Conservation (phyloP, 768 basidiomycete species). For the Hypholoma sublateritium region DNA sequence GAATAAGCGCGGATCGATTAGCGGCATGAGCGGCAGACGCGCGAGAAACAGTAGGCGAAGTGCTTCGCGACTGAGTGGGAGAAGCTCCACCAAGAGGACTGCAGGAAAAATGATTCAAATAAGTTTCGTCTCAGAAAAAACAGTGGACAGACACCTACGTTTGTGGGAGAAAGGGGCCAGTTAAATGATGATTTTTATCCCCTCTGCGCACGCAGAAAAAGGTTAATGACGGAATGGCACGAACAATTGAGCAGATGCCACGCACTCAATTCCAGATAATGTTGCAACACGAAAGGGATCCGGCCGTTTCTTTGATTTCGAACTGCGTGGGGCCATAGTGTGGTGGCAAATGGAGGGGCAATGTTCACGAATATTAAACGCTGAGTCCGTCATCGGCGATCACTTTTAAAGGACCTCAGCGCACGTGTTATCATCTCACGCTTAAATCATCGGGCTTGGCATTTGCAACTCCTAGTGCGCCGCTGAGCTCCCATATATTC, state of each 20-base stretch:
- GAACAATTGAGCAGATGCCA: neutral
- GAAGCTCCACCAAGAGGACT: slow-evolving; percentile 39
- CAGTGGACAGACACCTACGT: slow-evolving; percentile 42
- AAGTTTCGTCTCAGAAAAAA: neutral
- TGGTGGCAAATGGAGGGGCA: neutral
- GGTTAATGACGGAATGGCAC: neutral
- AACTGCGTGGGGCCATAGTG: slow-evolving; percentile 9
- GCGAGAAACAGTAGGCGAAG: slow-evolving; percentile 33
- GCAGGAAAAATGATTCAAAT: slow-evolving; percentile 9
- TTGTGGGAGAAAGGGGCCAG: slow-evolving; percentile 62
- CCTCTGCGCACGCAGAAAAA: slow-evolving; percentile 30
- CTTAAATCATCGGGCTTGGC: neutral
- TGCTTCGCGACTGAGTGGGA: slow-evolving; percentile 10
- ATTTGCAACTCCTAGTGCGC: too few relatives aligned
- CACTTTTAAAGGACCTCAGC: too few relatives aligned
- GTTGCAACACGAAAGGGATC: slow-evolving; percentile 7
- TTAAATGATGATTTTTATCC: slow-evolving; percentile 59
- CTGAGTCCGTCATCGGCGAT: too few relatives aligned
- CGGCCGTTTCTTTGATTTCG: slow-evolving; percentile 10
- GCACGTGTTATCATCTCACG: neutral
- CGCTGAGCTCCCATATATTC: too few relatives aligned
- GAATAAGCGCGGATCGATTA: slow-evolving; percentile 41
- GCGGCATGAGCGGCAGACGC: slow-evolving; percentile 10
- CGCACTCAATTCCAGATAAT: slow-evolving; percentile 12
- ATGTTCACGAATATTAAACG: neutral